Evolutionary conservation across 1,284 basidiomycete species (phyloP).

Genomic region (Cryptococcus jaspeensis): DNA sequence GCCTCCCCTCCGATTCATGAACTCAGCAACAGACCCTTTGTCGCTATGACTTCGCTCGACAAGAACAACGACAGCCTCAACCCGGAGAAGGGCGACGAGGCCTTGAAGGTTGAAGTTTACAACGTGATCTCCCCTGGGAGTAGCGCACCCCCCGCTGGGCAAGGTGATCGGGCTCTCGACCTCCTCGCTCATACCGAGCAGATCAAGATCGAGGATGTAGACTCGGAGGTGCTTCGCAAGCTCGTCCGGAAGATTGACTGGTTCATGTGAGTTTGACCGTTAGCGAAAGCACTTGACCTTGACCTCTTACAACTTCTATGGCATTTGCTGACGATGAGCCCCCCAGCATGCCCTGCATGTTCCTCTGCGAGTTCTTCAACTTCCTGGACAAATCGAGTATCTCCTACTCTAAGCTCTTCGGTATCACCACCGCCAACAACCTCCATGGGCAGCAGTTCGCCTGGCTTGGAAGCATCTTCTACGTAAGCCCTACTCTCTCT

Average conservation of each 20-base stretch:
- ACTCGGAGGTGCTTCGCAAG: not conserved
- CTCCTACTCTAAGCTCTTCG: conserved; percentile 4
- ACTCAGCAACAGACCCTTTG: no score
- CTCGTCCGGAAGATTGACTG: conserved; percentile 5
- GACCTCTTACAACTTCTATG: not conserved
- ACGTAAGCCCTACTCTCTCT: not conserved
- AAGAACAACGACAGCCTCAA: no score
- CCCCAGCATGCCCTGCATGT: conserved; percentile 3
- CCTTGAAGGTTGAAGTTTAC: no score
- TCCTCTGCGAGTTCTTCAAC: conserved; percentile 6
- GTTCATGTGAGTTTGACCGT: not conserved
- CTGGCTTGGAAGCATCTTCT: conserved; percentile 9
- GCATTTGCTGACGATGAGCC: no score
- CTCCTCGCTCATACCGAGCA: not conserved
- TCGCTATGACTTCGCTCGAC: no score
- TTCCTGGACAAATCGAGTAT: conserved; percentile 7
- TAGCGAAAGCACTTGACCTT: no score
- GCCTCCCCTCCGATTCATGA: no score
- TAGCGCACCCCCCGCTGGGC: no score
- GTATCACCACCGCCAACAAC: conserved; percentile 2
- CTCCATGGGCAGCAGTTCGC: conserved; percentile 14
- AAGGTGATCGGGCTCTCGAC: not conserved
- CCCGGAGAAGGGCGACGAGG: no score
- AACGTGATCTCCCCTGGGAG: no score
- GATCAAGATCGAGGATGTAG: conserved; percentile 1